Base-by-base conservation (phyloP, 495 filamentous ascomycete species). In the Neurospora sp. region DNA sequence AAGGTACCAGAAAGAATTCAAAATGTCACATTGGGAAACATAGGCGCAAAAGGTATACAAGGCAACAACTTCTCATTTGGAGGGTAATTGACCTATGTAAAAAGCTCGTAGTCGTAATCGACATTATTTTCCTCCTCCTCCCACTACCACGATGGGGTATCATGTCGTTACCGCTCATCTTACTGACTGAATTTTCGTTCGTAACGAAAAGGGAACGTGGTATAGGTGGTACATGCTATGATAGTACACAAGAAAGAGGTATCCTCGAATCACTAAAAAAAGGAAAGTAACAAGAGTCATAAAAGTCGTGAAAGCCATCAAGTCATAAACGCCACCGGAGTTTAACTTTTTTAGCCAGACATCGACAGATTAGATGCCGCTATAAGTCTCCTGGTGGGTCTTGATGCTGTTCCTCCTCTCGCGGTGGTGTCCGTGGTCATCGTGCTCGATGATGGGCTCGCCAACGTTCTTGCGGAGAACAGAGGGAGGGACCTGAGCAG, bases 401-500 rank as follows among this genome's bases (percentile, higher is more conserved):
- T 75, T 74, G 42, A 76, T 59, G 71, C 81, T 81, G 73, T 86
- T 80, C 14, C 84, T 71, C 27, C 83, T 73, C 73, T 78, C 80
- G 8, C 78, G 81, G 16, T 78, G 70, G 59, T 85, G 81, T 1
- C 39, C 16, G 4, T 73, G 31, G 68, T 83, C 81, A 1, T 72
- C 78, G 44, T 87, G 84, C 73, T 79, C 79, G 17, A 85, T 72
- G 2, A 71, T 8, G 1, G 84, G 84, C 20, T 77, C 80, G 8
- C 84, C 85, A 9, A 84, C 42, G 45, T 81, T 78, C 39, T 76
- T 59, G 31, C 74, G 74, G 61, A 87, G 37, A 1, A 83, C 82
- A 1, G 84, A 85, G 5, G 85, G 85, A 1, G 84, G 84, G 1
- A 85, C 84, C 74, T 85, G 82, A 8, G 84, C 78, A 8, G 85